A percentile compares a stretch with the other conserved stretches of the same genome.
These are phyloP conservation scores for Diaporthe batatas DNA, from an alignment of 2,329 filamentous ascomycete genomes.

Conservation along the genomic window DNA sequence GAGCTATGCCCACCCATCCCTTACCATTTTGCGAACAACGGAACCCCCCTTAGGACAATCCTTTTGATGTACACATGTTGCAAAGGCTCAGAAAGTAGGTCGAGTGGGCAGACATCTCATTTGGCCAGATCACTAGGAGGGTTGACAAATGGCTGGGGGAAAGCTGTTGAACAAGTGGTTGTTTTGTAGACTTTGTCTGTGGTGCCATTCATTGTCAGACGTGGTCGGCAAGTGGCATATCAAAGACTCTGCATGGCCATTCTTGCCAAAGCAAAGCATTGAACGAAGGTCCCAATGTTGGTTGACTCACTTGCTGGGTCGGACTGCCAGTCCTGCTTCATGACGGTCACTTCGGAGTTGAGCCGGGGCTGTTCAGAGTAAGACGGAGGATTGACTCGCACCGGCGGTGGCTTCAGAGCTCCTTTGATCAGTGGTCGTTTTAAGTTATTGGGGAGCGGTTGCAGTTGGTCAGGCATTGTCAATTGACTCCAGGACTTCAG, in stretches of 20 bases:
- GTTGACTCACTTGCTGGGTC: constrained; percentile 14
- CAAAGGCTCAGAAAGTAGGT: neutral
- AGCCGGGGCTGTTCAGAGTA: constrained; percentile 29
- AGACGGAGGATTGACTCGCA: constrained; percentile 8
- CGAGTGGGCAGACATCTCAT: neutral
- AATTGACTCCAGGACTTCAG: neutral
- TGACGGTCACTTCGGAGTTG: constrained; percentile 32
- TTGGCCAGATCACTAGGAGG: constrained; percentile 20
- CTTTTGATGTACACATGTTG: neutral
- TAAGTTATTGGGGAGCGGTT: neutral
- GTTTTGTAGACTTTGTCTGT: neutral
- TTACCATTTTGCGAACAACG: neutral
- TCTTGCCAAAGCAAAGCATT: neutral
- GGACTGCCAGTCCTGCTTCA: constrained; percentile 26
- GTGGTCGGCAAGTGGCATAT: neutral
- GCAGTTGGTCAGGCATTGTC: constrained; percentile 12
- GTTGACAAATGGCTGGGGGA: constrained; percentile 41
- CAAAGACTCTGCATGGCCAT: neutral
- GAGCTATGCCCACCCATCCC: neutral
- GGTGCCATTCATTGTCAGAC: constrained; percentile 7
- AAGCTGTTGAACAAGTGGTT: constrained; percentile 29
- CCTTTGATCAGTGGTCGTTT: constrained; percentile 37
- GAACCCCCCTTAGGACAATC: neutral
- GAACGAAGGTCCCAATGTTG: neutral
- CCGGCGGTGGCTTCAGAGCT: constrained; percentile 23